These are phyloP conservation scores for Diaporthe longicolla DNA, from an alignment of 2,329 filamentous ascomycete species.

Conservation along the genomic window DNA sequence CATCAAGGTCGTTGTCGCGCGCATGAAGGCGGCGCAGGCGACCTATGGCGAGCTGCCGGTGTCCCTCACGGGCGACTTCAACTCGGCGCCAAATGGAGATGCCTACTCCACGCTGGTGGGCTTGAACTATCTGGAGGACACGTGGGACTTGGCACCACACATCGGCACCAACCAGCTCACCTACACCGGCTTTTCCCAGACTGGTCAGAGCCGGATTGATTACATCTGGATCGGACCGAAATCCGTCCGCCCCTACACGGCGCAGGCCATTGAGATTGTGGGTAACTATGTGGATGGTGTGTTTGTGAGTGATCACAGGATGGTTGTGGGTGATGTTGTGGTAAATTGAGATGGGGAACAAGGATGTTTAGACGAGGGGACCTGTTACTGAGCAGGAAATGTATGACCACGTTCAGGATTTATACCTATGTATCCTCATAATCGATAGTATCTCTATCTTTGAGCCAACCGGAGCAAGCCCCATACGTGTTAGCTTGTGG, in stretches of 20 bases:
- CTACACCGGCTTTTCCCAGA: slow-evolving; percentile 58
- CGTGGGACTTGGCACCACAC: slow-evolving; percentile 46
- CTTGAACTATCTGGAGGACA: slow-evolving; percentile 43
- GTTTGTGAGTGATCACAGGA: slow-evolving; percentile 39
- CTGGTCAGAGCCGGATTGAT: slow-evolving; percentile 55
- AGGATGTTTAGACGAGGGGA: too few relatives aligned
- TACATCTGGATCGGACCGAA: slow-evolving; percentile 54
- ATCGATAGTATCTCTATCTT: too few relatives aligned
- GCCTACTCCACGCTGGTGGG: slow-evolving; percentile 57
- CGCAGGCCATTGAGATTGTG: slow-evolving; percentile 56
- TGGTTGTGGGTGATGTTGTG: slow-evolving; percentile 30
- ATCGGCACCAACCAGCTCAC: slow-evolving; percentile 59
- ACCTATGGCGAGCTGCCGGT: slow-evolving; percentile 48
- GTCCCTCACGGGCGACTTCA: slow-evolving; percentile 62
- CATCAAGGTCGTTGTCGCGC: slow-evolving; percentile 60
- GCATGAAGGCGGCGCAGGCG: slow-evolving; percentile 49
- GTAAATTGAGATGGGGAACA: background rate
- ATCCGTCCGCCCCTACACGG: slow-evolving; percentile 40
- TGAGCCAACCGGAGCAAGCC: background rate
- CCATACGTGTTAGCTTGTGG: too few relatives aligned
- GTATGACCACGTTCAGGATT: too few relatives aligned
- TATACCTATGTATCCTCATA: too few relatives aligned
- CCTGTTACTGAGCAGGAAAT: too few relatives aligned
- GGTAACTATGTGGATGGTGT: slow-evolving; percentile 57
- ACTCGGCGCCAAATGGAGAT: slow-evolving; percentile 55